Evolutionary conservation across 306 rosid genomes (phyloP).

Genomic region (Comarum palustre): DNA sequence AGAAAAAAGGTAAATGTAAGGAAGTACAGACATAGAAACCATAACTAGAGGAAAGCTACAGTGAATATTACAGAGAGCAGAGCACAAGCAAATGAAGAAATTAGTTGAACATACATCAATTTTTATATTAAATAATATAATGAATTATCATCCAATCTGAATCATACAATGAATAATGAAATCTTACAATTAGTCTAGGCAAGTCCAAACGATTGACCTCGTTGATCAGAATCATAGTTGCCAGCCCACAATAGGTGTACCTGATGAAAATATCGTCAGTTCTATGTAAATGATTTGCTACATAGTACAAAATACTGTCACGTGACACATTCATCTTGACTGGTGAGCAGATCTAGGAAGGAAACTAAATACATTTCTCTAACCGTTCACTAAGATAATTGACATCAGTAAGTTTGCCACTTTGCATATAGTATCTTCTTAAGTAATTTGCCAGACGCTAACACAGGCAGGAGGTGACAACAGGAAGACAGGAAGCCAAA

Average conservation of each 20-base stretch:
- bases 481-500: background rate
- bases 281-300: conserved; percentile 13
- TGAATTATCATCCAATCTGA: background rate
- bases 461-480: background rate
- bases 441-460: background rate
- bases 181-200: conserved; percentile 65
- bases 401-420: background rate
- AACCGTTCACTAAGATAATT: background rate
- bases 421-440: background rate
- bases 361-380: background rate
- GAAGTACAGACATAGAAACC: background rate
- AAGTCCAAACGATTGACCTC: conserved; percentile 83
- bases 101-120: background rate
- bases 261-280: conserved; percentile 37
- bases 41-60: background rate
- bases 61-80: background rate
- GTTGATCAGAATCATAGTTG: conserved; percentile 81
- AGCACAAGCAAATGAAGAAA: background rate
- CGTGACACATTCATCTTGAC: background rate
- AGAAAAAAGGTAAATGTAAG: conserved; percentile 11
- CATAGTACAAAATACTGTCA: background rate
- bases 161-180: background rate
- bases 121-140: conserved; percentile 8
- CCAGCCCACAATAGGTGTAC: conserved; percentile 91
- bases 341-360: background rate